Evolutionary conservation across 345 rosid genomes (phyloP), one percentile per base, ranked within the genome.

Genomic region (Corchorus olitorius): DNA sequence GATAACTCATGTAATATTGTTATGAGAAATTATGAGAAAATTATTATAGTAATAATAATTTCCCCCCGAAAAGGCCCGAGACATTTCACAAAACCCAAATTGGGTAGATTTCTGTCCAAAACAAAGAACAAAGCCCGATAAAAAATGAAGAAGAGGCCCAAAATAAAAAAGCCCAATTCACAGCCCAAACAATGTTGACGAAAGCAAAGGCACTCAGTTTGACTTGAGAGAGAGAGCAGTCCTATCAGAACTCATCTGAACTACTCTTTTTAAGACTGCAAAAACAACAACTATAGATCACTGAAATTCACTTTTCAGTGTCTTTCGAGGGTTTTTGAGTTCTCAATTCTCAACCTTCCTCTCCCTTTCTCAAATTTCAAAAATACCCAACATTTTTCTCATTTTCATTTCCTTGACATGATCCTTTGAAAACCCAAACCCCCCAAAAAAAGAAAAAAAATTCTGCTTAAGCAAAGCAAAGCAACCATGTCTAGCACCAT

Each of bases 401-500:
- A 2, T 46, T 11, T 4, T 46, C 45, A 34, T 35, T 70, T 52
- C 3, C 27, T 22, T 19, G 17, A 16, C 39, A 70, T 70, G 73
- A 70, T 70, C 27, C 16, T 70, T 4, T 70, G 34, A 53, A 14
- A 22, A 49, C 45, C 87, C 77, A 88, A 82, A 81, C 78, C 87
- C 65, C 80, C 89, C 46, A 90, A 27, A 27, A 90, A 27, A 27
- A 27, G 27, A 27, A 27, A 27, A 27, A 27, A 55, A 3, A 56
- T 19, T 56, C 62, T 20, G 62, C 62, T 20, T 34, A 56, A 56
- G 34, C 13, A 39, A 39, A 39, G 43, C 43, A 39, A 39, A 39
- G 43, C 5, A 53, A 56, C 62, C 62, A 56, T 56, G 61, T 56
- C 61, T 27, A 56, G 12, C 61, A 8, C 33, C 19, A 4, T 5